Evolutionary conservation across 2,329 filamentous ascomycete genomes (phyloP).

Genomic region (Exophiala lecanii-corni): DNA sequence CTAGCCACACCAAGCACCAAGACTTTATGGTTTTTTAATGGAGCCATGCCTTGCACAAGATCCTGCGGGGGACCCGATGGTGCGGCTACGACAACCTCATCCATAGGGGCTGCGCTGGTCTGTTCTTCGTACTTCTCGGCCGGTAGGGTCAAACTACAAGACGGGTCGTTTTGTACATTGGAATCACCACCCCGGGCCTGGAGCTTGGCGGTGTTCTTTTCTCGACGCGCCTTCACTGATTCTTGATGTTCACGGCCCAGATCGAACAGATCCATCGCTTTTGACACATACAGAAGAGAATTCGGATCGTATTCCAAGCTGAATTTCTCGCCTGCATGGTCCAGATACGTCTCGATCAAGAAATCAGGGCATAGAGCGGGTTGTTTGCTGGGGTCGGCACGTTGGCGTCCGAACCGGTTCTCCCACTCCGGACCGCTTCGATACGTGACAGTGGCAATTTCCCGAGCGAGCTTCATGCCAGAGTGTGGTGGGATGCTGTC

Average conservation of each 20-base stretch:
- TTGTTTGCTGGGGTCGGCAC: conserved; percentile 79
- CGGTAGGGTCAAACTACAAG: conserved; percentile 78
- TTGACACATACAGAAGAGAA: conserved; percentile 91
- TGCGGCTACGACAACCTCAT: conserved; percentile 30
- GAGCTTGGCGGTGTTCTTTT: conserved; percentile 56
- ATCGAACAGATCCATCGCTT: conserved; percentile 98
- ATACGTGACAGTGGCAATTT: conserved; percentile 97
- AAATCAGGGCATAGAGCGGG: conserved; percentile 97
- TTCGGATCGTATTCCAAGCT: conserved; percentile 95
- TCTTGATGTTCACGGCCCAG: conserved; percentile 68
- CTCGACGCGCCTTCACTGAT: conserved; percentile 58
- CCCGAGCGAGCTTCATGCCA: conserved; percentile 94
- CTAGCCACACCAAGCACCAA: conserved; percentile 91
- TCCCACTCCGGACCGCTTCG: conserved; percentile 97
- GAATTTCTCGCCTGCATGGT: conserved; percentile 98
- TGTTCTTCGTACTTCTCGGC: conserved; percentile 83
- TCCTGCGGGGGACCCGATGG: conserved; percentile 66
- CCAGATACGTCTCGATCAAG: conserved; percentile 94
- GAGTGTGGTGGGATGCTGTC: conserved; percentile 79
- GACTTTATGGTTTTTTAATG: conserved; percentile 70
- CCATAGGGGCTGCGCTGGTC: conserved; percentile 35
- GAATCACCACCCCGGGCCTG: conserved; percentile 33
- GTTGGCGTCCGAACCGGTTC: conserved; percentile 79
- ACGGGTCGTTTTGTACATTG: conserved; percentile 35
- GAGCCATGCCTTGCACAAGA: conserved; percentile 67